A percentile compares a stretch with the other conserved stretches of the same genome.
Evolutionary conservation across 2,329 filamentous ascomycete species (phyloP).

Genomic region (Bisporella sp.): DNA sequence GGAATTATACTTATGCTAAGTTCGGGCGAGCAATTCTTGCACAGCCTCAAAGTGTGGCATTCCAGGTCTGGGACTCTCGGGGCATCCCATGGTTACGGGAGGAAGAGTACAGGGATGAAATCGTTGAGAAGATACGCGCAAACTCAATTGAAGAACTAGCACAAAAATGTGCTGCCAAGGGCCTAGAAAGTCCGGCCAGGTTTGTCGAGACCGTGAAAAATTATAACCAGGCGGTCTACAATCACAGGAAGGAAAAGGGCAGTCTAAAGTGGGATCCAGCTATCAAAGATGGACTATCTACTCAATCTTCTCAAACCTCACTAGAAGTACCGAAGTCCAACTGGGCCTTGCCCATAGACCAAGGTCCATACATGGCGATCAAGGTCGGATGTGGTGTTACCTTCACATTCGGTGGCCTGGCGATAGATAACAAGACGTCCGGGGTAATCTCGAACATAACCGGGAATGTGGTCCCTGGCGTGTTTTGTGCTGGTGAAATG

Average conservation of each 20-base stretch:
- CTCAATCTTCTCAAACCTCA: conserved; percentile 38
- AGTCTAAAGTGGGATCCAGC: conserved; percentile 48
- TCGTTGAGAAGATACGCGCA: conserved; percentile 45
- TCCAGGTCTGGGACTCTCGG: conserved; percentile 57
- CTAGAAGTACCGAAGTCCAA: conserved; percentile 54
- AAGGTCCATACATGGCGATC: conserved; percentile 54
- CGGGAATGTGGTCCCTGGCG: conserved; percentile 40
- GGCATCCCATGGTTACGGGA: conserved; percentile 44
- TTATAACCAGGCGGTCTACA: conserved; percentile 51
- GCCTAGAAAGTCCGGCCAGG: conserved; percentile 35
- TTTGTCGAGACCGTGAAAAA: conserved; percentile 46
- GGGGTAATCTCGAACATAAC: conserved; percentile 42
- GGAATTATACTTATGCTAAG: conserved; percentile 62
- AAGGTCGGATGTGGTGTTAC: conserved; percentile 60
- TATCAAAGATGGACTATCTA: conserved; percentile 54
- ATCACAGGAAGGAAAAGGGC: conserved; percentile 38
- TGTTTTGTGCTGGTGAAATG: conserved; percentile 61
- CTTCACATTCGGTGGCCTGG: conserved; percentile 61
- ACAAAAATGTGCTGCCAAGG: conserved; percentile 36
- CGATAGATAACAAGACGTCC: conserved; percentile 46
- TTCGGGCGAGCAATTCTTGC: conserved; percentile 55
- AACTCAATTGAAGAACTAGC: conserved; percentile 48
- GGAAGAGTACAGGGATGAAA: conserved; percentile 56
- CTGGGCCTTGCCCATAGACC: conserved; percentile 53
- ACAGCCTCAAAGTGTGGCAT: conserved; percentile 51